Conservation (phyloP, 257 asterid genomes). For the Solanum etuberosum region DNA sequence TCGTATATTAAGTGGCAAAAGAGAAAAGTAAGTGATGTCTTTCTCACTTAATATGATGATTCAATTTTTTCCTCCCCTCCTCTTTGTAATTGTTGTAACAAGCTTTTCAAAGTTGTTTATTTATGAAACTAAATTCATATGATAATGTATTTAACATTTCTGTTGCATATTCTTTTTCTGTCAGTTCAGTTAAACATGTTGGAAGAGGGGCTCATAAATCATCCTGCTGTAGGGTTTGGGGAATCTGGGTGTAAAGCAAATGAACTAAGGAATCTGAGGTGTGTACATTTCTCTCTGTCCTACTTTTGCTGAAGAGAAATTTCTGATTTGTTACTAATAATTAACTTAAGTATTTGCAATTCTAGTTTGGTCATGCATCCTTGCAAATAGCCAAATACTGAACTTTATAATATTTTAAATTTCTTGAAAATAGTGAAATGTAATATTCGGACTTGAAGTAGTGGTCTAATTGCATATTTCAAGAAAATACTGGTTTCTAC, state of each 20-base stretch:
- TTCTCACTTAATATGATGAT: constrained; percentile 3
- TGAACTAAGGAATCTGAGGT: constrained; percentile 95
- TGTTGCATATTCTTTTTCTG: constrained; percentile 34
- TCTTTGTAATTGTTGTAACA: background rate
- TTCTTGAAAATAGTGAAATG: background rate
- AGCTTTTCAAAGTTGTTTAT: background rate
- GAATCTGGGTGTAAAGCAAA: constrained; percentile 83
- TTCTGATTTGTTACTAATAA: background rate
- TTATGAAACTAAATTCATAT: background rate
- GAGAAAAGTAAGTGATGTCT: constrained; percentile 70
- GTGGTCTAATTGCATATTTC: background rate
- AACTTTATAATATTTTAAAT: background rate
- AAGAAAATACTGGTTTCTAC: background rate
- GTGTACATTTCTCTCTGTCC: background rate
- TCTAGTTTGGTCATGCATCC: background rate
- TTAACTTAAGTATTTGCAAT: background rate
- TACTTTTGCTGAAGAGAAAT: background rate
- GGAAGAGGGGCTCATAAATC: constrained; percentile 93
- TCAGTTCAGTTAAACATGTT: constrained; percentile 92
- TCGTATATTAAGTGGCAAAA: constrained; percentile 93
- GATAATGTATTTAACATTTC: background rate
- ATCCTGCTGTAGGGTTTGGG: constrained; percentile 90
- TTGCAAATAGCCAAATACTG: background rate
- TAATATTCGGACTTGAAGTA: background rate
- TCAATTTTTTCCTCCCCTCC: background rate